Evolutionary conservation across 768 basidiomycete species (phyloP), one percentile per base, ranked within the genome.

Genomic region (Boletus rubropictus): DNA sequence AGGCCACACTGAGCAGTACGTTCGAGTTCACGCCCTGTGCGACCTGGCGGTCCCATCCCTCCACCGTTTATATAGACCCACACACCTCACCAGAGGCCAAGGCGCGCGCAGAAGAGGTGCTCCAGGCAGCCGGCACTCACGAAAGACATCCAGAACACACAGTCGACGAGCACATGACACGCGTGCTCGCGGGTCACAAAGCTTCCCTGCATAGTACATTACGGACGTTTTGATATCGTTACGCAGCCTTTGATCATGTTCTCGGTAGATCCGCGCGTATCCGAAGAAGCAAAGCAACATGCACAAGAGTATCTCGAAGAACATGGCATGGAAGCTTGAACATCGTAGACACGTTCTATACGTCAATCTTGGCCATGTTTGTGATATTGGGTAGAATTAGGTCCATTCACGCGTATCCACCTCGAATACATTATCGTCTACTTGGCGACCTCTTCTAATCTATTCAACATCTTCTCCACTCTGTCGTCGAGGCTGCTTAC

Each of bases 401-500:
- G 14, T 39, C 11, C 0, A 39, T 36, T 38, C 29, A 12, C 3
- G 37, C 51, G 49, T 48, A 45, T 56, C 31, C 24, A 22, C n/a
- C 25, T 28, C n/a, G 27, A 33, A 17, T 43, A 24, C 25, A 32
- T 10, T 11, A 36, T 25, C 11, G 10, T 44, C 41, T 52, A 55
- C 25, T 54, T 49, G 20, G 66, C 37, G 15, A 74, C 54, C 11
- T 62, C 66, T 21, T 71, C 73, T 46, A 82, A 46, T 49, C 76
- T 69, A 42, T 47, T 66, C 42, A 75, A 64, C 27, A 85, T 56
- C 4, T 62, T 68, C 12, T 75, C 74, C 43, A 82, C 75, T 49
- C 80, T 69, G 24, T 68, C 68, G 50, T 90, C 86, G 2, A 96
- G 71, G 15, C 82, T 81, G 3, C 70, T 65, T 22, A 92, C 82